phyloP scores from a whole-genome alignment of 2,329 filamentous ascomycete genomes.

The Nemania sp. region DNA sequence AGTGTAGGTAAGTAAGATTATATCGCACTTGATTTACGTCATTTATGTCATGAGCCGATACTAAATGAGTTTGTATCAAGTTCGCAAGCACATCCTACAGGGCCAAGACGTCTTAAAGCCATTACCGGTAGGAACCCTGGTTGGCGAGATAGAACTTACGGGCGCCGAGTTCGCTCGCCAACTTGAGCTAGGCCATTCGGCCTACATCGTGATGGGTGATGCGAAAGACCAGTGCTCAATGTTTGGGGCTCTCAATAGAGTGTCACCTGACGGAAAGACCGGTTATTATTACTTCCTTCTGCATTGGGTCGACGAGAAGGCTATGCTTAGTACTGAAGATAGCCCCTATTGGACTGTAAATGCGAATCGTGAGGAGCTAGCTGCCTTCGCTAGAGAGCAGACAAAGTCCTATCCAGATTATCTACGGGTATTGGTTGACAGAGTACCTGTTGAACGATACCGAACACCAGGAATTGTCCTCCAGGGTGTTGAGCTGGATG shows the following conservation, averaged over 20 bases:
- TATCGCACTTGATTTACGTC: not conserved
- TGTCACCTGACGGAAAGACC: slow-evolving; percentile 16
- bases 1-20: slow-evolving; percentile 42
- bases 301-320: slow-evolving; percentile 15
- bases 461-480: not conserved
- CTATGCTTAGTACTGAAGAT: not conserved
- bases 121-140: slow-evolving; percentile 11
- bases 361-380: slow-evolving; percentile 17
- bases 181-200: slow-evolving; percentile 16
- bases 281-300: slow-evolving; percentile 23
- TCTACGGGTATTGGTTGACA: slow-evolving; percentile 2
- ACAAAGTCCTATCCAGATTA: slow-evolving; percentile 7
- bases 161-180: slow-evolving; percentile 15
- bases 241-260: slow-evolving; percentile 18
- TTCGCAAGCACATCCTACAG: slow-evolving; percentile 17
- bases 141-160: slow-evolving; percentile 13
- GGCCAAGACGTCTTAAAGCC: slow-evolving; percentile 15
- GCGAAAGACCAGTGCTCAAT: slow-evolving; percentile 13
- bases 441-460: slow-evolving; percentile 10
- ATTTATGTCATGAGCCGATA: not conserved
- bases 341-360: slow-evolving; percentile 14
- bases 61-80: not conserved
- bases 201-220: slow-evolving; percentile 10
- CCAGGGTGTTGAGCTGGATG: slow-evolving; percentile 8
- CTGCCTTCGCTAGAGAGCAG: slow-evolving; percentile 13